Base-by-base conservation (phyloP, 2,329 filamentous ascomycete species). In the Exophiala viscosa region DNA sequence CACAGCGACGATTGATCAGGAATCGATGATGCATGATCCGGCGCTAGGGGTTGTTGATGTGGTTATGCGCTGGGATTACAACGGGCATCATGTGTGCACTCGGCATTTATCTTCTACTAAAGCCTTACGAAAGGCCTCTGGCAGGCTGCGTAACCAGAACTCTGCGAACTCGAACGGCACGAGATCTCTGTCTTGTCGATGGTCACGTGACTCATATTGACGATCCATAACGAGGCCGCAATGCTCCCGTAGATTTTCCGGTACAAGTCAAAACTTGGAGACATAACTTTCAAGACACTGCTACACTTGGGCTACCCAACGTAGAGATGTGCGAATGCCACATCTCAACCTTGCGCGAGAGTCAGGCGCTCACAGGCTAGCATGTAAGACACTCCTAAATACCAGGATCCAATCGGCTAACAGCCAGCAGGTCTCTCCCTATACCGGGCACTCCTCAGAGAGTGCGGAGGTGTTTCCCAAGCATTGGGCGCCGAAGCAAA, bases 401-500 rank as follows among this genome's bases (percentile, higher is more conserved):
- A 4, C 7, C 5, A 10, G 34, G 34, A 5, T 28, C 5, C 5
- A 36, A 8, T 15, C 11, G 34, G 14, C 39, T 46, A 28, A 48
- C 14, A 14, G 2, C 11, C 13, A 32, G 7, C 33, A 76, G 73
- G 72, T 55, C 61, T 73, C 57, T 69, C 72, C 34, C 69, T 76
- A 18, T 76, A 75, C 58, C 67, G 70, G 60, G 69, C 71, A 38
- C 71, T 76, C 45, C 67, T 76, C 45, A 67, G 68, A 59, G 70
- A 72, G 67, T 72, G 69, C 59, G 55, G 61, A 34, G 62, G 62
- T 54, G 54, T 72, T 42, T 60, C 64, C n/a, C 45, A 45, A 23
- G 60, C 49, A 15, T 54, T 59, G 18, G 48, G 57, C 14, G 64
- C 18, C 18, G n/a, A 31, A 33, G n/a, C 42, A 7, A n/a, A 28